Base-by-base conservation (phyloP, 306 rosid genomes). In the Senna tora region DNA sequence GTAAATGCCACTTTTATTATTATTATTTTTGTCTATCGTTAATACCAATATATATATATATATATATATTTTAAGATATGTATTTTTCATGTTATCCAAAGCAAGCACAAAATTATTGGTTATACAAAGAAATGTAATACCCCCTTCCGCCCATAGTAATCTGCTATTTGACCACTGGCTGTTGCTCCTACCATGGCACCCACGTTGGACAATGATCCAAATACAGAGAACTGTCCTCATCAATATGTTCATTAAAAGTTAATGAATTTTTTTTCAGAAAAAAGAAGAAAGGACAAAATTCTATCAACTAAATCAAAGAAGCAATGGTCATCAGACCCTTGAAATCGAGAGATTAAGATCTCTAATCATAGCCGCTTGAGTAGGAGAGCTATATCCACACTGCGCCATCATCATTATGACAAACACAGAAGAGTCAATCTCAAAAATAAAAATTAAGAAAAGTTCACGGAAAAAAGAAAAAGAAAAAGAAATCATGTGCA, bases 341-440 rank as follows among this genome's bases (percentile, higher is more conserved):
- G 92, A 79, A 47, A 88, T 57, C 50, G 97, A 30, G 38, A 91
- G 89, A 6, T 78, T 32, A 49, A 88, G 90, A 79, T 91, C 97
- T 39, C 79, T 69, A 55, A 79, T 72, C 46, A 91, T 86, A 3
- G 36, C 77, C 2, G 74, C 78, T 80, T 88, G 95, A 6, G 97
- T 83, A 3, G 95, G 92, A 19, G 97, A 91, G 11, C 95, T 85
- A 75, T 81, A 91, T 12, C 92, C 92, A 71, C 90, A 81, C 97
- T 88, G 71, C 16, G 66, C 45, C n/a, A 22, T 14, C 20, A 73
- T n/a, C 9, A 30, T n/a, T n/a, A n/a, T 7, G 52, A 71, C 15
- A n/a, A 43, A 46, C 15, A 19, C 41, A 7, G 5, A 4, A 67
- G 67, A 32, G 2, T 32, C 4, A 42, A 39, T 6, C 4, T 22